Percentiles rank a stretch among this genome's conserved stretches.
Evolutionary conservation across 305 asterid genomes (phyloP).

Genomic region (Coffea humblotiana): DNA sequence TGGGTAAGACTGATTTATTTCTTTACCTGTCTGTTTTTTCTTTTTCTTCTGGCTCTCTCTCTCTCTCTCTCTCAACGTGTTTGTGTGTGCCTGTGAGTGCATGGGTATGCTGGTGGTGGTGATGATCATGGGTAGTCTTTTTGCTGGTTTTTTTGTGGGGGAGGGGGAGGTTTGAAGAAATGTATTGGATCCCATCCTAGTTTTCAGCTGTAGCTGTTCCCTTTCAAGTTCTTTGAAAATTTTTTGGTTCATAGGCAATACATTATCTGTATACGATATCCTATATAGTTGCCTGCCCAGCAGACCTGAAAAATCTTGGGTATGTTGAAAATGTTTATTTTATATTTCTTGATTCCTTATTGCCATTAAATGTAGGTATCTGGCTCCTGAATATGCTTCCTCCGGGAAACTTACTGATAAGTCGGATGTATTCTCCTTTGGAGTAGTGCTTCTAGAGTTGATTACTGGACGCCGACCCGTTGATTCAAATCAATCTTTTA

Average conservation of each 20-base stretch:
- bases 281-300: not conserved
- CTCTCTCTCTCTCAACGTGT: no score
- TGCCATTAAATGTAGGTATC: slow-evolving; percentile 22
- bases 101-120: no score
- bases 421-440: slow-evolving; percentile 44
- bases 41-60: not conserved
- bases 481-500: slow-evolving; percentile 25
- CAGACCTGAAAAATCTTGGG: not conserved
- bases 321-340: not conserved
- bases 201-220: not conserved
- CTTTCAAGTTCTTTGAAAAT: not conserved
- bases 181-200: not conserved
- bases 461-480: slow-evolving; percentile 42
- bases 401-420: slow-evolving; percentile 39
- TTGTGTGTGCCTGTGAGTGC: not conserved
- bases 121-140: not conserved
- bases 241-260: not conserved
- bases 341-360: not conserved
- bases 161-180: not conserved
- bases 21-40: not conserved
- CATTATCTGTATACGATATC: not conserved
- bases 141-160: not conserved
- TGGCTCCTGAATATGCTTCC: slow-evolving; percentile 49
- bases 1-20: slow-evolving; percentile 50
- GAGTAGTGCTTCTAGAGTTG: slow-evolving; percentile 41